phyloP scores from a whole-genome alignment of 257 asterid genomes.

The Parsonsia alboflavescens region DNA sequence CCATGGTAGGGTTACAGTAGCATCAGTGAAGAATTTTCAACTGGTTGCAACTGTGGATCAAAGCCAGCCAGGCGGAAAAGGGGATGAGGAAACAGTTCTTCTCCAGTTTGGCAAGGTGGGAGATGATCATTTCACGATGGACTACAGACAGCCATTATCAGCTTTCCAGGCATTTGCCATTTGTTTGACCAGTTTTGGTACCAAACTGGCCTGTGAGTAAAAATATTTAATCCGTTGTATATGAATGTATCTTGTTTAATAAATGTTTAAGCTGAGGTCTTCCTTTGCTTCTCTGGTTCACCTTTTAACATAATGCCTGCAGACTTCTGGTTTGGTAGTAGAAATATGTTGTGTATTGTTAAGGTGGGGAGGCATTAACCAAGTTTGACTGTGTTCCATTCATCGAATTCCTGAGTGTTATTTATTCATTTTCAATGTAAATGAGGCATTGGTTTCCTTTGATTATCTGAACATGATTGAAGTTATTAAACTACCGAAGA shows the following conservation, averaged over 20 bases:
- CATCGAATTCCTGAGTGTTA: not conserved
- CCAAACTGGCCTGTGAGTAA: conserved; percentile 81
- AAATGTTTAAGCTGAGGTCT: not conserved
- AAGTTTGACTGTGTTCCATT: not conserved
- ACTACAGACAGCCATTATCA: conserved; percentile 79
- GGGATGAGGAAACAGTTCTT: conserved; percentile 75
- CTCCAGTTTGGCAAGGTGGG: conserved; percentile 91
- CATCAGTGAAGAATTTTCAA: conserved; percentile 91
- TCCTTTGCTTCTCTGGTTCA: not conserved
- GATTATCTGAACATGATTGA: not conserved
- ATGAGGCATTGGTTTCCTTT: not conserved
- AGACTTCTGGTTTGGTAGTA: not conserved
- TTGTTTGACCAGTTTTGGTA: conserved; percentile 88
- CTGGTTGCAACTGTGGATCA: conserved; percentile 70
- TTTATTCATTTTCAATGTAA: not conserved
- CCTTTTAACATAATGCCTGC: not conserved
- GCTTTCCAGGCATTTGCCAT: conserved; percentile 95
- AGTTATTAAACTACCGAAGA: not conserved
- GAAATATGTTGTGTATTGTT: not conserved
- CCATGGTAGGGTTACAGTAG: conserved; percentile 92
- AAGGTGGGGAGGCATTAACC: not conserved
- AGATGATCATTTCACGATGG: conserved; percentile 80
- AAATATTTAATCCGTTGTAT: not conserved
- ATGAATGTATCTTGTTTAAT: not conserved
- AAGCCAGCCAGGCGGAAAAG: conserved; percentile 73